These are phyloP conservation scores for Kalanchoe fedtschenkoi DNA, from an alignment of 164 flowering plant genomes.

Conservation along the genomic window DNA sequence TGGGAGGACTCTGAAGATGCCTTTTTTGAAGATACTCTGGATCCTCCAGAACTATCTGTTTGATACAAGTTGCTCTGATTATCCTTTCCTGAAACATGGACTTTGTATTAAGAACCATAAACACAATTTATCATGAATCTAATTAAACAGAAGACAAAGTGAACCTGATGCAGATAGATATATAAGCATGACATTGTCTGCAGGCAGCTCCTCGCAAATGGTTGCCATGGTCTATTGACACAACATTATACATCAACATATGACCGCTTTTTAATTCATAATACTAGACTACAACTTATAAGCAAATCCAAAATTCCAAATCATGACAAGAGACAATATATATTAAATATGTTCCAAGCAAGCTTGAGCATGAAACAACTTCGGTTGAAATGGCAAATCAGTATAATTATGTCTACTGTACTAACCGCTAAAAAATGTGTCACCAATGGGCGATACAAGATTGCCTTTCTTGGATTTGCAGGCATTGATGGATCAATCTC, in stretches of 20 bases:
- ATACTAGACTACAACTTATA: too few species aligned
- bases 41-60: conserved; percentile 37
- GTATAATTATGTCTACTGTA: too few species aligned
- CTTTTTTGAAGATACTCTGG: conserved; percentile 36
- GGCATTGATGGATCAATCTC: conserved; percentile 79
- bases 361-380: background rate
- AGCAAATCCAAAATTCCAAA: too few species aligned
- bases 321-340: background rate
- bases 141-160: background rate
- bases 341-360: too few species aligned
- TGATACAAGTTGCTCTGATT: conserved; percentile 25
- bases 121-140: background rate
- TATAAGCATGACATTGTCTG: conserved; percentile 59
- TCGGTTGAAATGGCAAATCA: background rate
- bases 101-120: conserved; percentile 5
- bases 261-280: conserved; percentile 2
- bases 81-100: conserved; percentile 41
- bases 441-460: conserved; percentile 78
- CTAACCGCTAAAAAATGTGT: conserved; percentile 79
- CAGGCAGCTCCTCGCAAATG: conserved; percentile 77
- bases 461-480: conserved; percentile 80
- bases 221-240: conserved; percentile 71
- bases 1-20: conserved; percentile 20
- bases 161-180: conserved; percentile 83
- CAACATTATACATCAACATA: background rate